Evolutionary conservation across 768 basidiomycete genomes (phyloP).

Genomic region (Chalciporus pseudorubinellus): DNA sequence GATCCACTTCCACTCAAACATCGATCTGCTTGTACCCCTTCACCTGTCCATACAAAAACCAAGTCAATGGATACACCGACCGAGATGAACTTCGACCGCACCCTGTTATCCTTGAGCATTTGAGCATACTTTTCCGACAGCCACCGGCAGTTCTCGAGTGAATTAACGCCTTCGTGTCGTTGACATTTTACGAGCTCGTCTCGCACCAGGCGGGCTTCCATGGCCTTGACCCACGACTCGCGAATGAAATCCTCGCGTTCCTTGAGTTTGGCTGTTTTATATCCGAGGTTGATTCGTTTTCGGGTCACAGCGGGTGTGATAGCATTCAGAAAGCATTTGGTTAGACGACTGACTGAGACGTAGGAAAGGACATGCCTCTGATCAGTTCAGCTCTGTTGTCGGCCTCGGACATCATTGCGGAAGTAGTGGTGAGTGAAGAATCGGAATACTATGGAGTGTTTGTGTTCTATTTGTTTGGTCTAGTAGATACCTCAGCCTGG

Average conservation of each 20-base stretch:
- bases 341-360: background rate
- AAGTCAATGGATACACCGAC: slow-evolving; percentile 2
- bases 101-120: slow-evolving; percentile 80
- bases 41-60: slow-evolving; percentile 49
- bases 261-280: slow-evolving; percentile 52
- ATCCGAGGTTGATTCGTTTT: background rate
- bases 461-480: slow-evolving; percentile 12
- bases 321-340: background rate
- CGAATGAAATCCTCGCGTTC: slow-evolving; percentile 75
- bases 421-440: slow-evolving; percentile 1
- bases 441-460: slow-evolving; percentile 1
- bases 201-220: slow-evolving; percentile 88
- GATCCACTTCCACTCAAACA: slow-evolving; percentile 26
- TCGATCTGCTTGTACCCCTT: slow-evolving; percentile 85
- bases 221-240: slow-evolving; percentile 92
- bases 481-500: too few relatives aligned
- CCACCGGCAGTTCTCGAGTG: slow-evolving; percentile 86
- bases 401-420: slow-evolving; percentile 23
- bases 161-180: slow-evolving; percentile 86
- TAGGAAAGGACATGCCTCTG: slow-evolving; percentile 23
- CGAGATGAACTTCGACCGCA: slow-evolving; percentile 38
- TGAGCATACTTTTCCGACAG: slow-evolving; percentile 76
- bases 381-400: slow-evolving; percentile 35
- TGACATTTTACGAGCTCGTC: slow-evolving; percentile 91
- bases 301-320: background rate